Conservation (phyloP, 192 early-diverging fungal genomes). For the Coemansia sp. region DNA sequence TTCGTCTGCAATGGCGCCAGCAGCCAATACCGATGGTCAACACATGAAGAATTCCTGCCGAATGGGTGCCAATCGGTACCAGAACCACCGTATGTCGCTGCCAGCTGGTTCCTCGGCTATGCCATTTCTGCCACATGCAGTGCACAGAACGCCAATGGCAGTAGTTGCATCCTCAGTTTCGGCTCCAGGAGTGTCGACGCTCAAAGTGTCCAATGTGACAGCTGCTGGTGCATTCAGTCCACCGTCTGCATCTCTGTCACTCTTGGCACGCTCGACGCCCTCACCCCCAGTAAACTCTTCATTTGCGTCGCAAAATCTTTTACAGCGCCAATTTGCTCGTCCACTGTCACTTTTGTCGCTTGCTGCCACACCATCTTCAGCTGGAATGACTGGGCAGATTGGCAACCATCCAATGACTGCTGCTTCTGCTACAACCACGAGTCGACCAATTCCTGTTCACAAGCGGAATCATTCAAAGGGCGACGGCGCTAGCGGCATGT, state of each 20-base stretch:
- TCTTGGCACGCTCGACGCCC: neutral
- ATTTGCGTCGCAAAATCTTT: neutral
- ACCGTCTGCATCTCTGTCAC: neutral
- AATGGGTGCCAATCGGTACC: neutral
- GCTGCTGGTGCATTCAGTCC: constrained; percentile 15
- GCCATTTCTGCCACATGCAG: neutral
- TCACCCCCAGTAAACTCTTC: neutral
- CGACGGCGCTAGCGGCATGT: neutral
- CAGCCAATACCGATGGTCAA: no score
- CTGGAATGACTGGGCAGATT: neutral
- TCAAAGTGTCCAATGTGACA: constrained; percentile 12
- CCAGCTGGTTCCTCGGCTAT: neutral
- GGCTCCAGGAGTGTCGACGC: constrained; percentile 1
- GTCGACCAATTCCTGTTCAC: neutral
- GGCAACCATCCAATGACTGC: no score
- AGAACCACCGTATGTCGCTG: neutral
- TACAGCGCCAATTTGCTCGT: neutral
- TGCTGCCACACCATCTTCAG: neutral
- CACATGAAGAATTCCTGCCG: neutral
- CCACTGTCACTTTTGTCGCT: constrained; percentile 3
- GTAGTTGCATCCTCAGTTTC: neutral
- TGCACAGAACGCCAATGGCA: neutral
- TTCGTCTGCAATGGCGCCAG: no score
- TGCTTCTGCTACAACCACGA: no score
- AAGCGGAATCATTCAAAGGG: neutral